Percentiles rank a stretch among this genome's conserved stretches.
Evolutionary conservation across 495 filamentous ascomycete genomes (phyloP).

Genomic region (Letharia columbiana): DNA sequence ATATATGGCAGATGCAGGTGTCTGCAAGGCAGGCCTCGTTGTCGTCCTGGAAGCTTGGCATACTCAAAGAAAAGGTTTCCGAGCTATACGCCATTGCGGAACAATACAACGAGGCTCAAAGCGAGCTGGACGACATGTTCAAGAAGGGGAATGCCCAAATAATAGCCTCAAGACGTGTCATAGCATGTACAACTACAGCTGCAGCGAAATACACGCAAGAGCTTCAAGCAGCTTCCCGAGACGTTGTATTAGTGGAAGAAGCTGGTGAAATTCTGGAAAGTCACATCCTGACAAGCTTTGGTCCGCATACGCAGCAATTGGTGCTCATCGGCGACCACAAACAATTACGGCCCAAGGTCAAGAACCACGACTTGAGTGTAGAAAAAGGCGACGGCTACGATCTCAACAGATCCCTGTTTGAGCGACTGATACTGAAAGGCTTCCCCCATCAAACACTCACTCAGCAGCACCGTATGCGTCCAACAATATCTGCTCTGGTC

Average conservation of each 20-base stretch:
- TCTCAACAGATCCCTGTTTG: constrained; percentile 64
- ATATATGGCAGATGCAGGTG: constrained; percentile 47
- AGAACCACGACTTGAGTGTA: constrained; percentile 53
- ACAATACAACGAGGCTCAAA: constrained; percentile 38
- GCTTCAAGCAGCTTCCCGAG: constrained; percentile 43
- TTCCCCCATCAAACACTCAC: constrained; percentile 47
- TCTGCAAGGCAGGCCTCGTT: constrained; percentile 31
- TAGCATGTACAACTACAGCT: constrained; percentile 68
- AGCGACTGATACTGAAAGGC: constrained; percentile 52
- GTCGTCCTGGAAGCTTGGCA: constrained; percentile 39
- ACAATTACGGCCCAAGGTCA: constrained; percentile 65
- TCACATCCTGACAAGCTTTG: constrained; percentile 58
- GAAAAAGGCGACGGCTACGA: constrained; percentile 63
- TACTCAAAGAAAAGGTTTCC: constrained; percentile 43
- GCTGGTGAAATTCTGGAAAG: constrained; percentile 72
- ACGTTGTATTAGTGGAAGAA: constrained; percentile 63
- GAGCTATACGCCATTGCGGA: constrained; percentile 32
- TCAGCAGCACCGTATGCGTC: constrained; percentile 64
- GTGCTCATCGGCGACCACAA: constrained; percentile 72
- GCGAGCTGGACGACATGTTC: constrained; percentile 34
- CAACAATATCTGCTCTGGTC: constrained; percentile 58
- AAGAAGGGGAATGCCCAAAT: constrained; percentile 39
- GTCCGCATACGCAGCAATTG: constrained; percentile 52
- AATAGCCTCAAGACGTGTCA: constrained; percentile 50
- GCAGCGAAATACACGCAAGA: constrained; percentile 54